phyloP scores from a whole-genome alignment of 2,329 filamentous ascomycete species.

The Decorospora gaudefroyi region DNA sequence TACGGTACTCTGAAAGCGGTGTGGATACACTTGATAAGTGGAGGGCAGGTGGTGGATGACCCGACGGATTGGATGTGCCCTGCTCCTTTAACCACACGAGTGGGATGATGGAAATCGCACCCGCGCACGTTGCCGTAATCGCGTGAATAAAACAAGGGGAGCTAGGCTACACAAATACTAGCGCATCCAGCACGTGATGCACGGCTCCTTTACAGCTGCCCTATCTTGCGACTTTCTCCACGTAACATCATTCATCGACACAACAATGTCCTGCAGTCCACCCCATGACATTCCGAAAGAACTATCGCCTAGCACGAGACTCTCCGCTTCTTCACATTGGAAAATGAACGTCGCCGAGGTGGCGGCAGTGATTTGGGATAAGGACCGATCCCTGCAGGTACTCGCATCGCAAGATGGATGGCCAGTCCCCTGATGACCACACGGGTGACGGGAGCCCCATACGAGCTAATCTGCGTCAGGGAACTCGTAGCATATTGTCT shows the following conservation, averaged over 20 bases:
- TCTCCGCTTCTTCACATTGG: neutral
- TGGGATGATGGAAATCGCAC: constrained; percentile 19
- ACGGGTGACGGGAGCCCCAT: constrained; percentile 28
- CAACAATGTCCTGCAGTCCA: too few species aligned
- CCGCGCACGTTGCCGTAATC: constrained; percentile 6
- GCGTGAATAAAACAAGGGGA: constrained; percentile 4
- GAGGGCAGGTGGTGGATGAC: neutral
- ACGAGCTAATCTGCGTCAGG: constrained; percentile 17
- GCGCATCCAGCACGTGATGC: constrained; percentile 4
- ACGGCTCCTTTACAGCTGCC: neutral
- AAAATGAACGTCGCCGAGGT: constrained; percentile 12
- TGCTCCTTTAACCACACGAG: constrained; percentile 5
- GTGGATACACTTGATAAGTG: constrained; percentile 1
- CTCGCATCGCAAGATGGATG: constrained; percentile 2
- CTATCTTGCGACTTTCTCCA: too few species aligned
- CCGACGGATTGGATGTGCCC: constrained; percentile 4
- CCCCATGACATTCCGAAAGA: too few species aligned
- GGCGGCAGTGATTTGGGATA: too few species aligned
- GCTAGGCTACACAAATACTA: neutral
- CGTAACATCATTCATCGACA: too few species aligned
- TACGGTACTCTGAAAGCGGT: constrained; percentile 13
- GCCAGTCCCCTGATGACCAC: constrained; percentile 24
- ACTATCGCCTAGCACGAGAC: neutral
- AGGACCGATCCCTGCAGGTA: constrained; percentile 12
- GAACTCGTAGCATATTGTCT: constrained; percentile 15